A percentile compares a stretch with the other conserved stretches of the same genome.
These are phyloP conservation scores for Diddensiella santjacobensis DNA, from an alignment of 805 yeast genomes.

Conservation along the genomic window DNA sequence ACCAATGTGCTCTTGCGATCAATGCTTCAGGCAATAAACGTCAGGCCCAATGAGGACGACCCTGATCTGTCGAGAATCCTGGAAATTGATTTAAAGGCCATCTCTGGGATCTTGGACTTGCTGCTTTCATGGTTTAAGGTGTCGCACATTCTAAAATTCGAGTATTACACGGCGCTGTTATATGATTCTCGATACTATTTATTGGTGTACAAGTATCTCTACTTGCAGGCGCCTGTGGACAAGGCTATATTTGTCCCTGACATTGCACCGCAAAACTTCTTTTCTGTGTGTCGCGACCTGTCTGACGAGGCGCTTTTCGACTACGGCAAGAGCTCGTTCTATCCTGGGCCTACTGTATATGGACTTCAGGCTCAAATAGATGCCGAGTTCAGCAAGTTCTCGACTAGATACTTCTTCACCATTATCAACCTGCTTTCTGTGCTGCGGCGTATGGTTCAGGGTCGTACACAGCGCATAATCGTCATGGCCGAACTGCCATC, in stretches of 20 bases:
- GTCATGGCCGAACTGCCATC: conserved; percentile 59
- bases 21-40: conserved; percentile 46
- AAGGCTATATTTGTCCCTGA: conserved; percentile 24
- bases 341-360: neutral
- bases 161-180: conserved; percentile 64
- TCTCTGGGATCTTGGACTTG: conserved; percentile 49
- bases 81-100: conserved; percentile 57
- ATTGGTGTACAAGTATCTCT: conserved; percentile 35
- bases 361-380: neutral
- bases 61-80: conserved; percentile 41
- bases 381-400: conserved; percentile 9
- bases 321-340: neutral
- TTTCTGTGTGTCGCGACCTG: conserved; percentile 20
- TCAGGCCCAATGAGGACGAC: conserved; percentile 13
- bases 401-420: conserved; percentile 29
- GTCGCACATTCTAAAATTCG: conserved; percentile 74
- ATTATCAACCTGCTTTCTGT: conserved; percentile 49
- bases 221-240: conserved; percentile 23
- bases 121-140: conserved; percentile 74
- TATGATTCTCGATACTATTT: conserved; percentile 65
- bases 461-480: conserved; percentile 70
- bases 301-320: conserved; percentile 2
- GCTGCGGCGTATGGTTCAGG: conserved; percentile 55
- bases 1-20: conserved; percentile 61
- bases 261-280: conserved; percentile 22